Evolutionary conservation across 768 basidiomycete genomes (phyloP).

Genomic region (Lactarius hengduanensis): DNA sequence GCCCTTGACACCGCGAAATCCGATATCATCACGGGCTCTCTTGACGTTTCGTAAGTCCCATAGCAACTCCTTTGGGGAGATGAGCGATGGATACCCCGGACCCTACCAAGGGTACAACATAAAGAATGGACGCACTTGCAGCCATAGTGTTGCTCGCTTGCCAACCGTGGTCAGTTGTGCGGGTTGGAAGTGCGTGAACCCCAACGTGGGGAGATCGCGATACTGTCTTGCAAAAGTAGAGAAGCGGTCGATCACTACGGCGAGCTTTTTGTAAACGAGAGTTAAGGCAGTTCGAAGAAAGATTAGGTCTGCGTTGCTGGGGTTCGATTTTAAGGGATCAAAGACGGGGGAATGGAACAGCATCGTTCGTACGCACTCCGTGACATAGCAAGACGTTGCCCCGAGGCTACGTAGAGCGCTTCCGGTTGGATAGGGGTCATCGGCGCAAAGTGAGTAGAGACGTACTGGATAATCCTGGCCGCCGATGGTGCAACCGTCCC

Average conservation of each 20-base stretch:
- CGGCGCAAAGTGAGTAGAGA: conserved; percentile 19
- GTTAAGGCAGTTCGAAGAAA: conserved; percentile 88
- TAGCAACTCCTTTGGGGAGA: conserved; percentile 69
- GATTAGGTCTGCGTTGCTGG: conserved; percentile 96
- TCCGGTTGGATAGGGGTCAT: not conserved
- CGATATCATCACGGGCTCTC: conserved; percentile 86
- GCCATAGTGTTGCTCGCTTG: conserved; percentile 94
- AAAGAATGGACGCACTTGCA: conserved; percentile 57
- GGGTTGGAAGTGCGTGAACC: conserved; percentile 99
- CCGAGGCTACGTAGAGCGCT: conserved; percentile 57
- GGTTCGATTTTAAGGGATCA: not conserved
- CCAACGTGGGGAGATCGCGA: conserved; percentile 86
- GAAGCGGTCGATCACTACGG: conserved; percentile 85
- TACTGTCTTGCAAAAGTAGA: conserved; percentile 82
- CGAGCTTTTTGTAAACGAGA: conserved; percentile 84
- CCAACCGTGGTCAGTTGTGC: conserved; percentile 98
- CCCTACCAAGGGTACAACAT: not conserved
- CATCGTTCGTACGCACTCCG: conserved; percentile 64
- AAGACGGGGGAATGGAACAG: not conserved
- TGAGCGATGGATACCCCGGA: not conserved
- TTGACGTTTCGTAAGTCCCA: conserved; percentile 96
- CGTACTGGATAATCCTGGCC: conserved; percentile 92
- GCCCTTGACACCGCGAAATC: conserved; percentile 99
- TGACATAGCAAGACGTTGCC: conserved; percentile 98
- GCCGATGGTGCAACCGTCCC: conserved; percentile 91